A percentile compares a stretch with the other conserved stretches of the same genome.
These are phyloP conservation scores for Juglanconis oblonga DNA, from an alignment of 2,329 filamentous ascomycete species.

Conservation along the genomic window DNA sequence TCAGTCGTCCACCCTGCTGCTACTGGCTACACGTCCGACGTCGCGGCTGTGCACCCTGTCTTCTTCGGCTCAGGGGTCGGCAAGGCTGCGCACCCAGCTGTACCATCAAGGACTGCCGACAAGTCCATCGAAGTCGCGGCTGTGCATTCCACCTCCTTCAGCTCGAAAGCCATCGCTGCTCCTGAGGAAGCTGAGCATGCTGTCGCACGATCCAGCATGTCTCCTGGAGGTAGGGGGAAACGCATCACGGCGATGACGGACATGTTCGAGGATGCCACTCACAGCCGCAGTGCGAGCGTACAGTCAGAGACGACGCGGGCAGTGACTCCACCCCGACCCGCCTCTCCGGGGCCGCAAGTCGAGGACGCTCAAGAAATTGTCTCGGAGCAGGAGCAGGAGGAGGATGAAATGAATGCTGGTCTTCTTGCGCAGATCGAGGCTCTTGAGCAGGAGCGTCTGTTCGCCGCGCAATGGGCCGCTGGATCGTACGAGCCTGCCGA, in stretches of 20 bases:
- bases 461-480: conserved; percentile 23
- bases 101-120: conserved; percentile 18
- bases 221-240: neutral
- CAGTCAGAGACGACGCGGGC: neutral
- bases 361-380: neutral
- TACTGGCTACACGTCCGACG: conserved; percentile 28
- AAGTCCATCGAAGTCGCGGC: conserved; percentile 26
- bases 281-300: neutral
- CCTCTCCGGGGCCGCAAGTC: neutral
- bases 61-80: conserved; percentile 28
- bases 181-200: neutral
- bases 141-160: conserved; percentile 31
- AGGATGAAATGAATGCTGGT: conserved; percentile 2
- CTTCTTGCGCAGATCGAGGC: conserved; percentile 31
- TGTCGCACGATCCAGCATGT: neutral
- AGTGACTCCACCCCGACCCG: neutral
- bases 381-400: neutral
- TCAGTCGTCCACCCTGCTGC: conserved; percentile 30
- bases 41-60: conserved; percentile 29
- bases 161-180: conserved; percentile 3
- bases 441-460: conserved; percentile 30
- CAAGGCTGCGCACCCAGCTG: conserved; percentile 25
- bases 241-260: conserved; percentile 6
- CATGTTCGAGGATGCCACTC: conserved; percentile 1
- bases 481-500: neutral